Base-by-base conservation (phyloP, 768 basidiomycete genomes). In the Tylopilus rubrobrunneus region DNA sequence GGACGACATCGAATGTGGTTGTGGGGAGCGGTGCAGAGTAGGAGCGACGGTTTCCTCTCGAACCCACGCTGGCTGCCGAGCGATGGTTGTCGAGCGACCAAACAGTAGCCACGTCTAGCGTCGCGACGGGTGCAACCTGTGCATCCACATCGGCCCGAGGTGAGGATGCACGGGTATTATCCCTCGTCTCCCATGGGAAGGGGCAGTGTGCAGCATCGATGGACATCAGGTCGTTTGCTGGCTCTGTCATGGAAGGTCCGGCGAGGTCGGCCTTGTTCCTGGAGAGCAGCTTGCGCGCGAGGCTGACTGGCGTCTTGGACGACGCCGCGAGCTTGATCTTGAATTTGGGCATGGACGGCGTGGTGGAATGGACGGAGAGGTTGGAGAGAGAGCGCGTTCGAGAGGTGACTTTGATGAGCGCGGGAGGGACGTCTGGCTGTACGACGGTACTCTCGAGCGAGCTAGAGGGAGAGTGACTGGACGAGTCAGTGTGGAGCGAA, bases 21-120 rank as follows among this genome's bases (percentile, higher is more conserved):
- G 79, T 67, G 4, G 87, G 84, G 49, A 81, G 72, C 1, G 87
- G 87, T 15, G 78, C 81, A 2, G 87, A 87, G 56, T 83, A 77
- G 14, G 85, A 83, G 37, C 86, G 80, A 23, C 72, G 74, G 63
- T 85, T 87, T 48, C 67, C 68, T 56, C 73, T 81, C 41, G 79
- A 36, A 19, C 48, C 52, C 9, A 55, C 51, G 33, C 49, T 46
- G 8, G 61, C 67, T 3, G 65, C 63, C 12, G 51, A 58, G 33
- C 55, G 53, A n/a, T 54, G 45, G 49, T 48, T 34, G 60, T 59
- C 55, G 45, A 58, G 46, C 57, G 44, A 56, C 58, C 58, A 64
- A 10, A 45, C n/a, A 25, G 52, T 29, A 14, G 48, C 40, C 8
- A 39, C 10, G 19, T 58, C 67, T 19, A 51, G 43, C 34, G 42